These are phyloP conservation scores for Talaromyces sp. DNA, from an alignment of 2,329 filamentous ascomycete genomes.

Conservation along the genomic window DNA sequence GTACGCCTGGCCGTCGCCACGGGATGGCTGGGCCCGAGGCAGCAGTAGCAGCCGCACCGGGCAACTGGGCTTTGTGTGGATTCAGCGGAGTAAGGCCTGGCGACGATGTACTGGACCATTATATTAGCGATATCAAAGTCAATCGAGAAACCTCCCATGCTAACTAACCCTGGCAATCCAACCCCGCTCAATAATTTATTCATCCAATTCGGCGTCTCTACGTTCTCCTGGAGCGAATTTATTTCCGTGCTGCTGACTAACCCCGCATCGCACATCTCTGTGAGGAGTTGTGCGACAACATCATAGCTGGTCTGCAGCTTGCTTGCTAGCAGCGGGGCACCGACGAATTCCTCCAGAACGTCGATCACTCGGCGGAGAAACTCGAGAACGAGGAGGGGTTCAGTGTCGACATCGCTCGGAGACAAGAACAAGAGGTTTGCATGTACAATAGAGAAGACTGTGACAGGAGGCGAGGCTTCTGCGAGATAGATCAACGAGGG, in stretches of 20 bases:
- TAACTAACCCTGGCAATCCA: conserved; percentile 65
- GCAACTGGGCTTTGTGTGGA: conserved; percentile 35
- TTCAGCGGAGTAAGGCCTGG: conserved; percentile 35
- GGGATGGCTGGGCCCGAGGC: conserved; percentile 56
- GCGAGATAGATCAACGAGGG: conserved; percentile 83
- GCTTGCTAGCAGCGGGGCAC: conserved; percentile 73
- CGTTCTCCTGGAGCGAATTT: conserved; percentile 83
- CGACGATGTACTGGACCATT: conserved; percentile 27
- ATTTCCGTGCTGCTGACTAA: conserved; percentile 85
- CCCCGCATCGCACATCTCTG: conserved; percentile 94
- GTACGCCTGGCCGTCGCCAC: conserved; percentile 86
- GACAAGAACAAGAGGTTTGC: conserved; percentile 81
- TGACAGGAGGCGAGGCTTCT: conserved; percentile 74
- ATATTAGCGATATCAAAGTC: background rate
- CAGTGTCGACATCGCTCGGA: conserved; percentile 77
- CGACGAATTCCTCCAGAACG: conserved; percentile 88
- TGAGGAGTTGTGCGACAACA: conserved; percentile 85
- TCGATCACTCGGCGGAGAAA: conserved; percentile 92
- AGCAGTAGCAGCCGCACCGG: conserved; percentile 22
- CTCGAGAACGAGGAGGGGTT: conserved; percentile 84
- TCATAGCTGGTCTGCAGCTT: conserved; percentile 91
- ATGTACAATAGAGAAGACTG: conserved; percentile 83
- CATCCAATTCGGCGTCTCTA: conserved; percentile 86
- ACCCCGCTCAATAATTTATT: conserved; percentile 85
- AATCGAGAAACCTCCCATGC: background rate